These are phyloP conservation scores for Monascus purpureus DNA, from an alignment of 495 filamentous ascomycete genomes.

Conservation along the genomic window DNA sequence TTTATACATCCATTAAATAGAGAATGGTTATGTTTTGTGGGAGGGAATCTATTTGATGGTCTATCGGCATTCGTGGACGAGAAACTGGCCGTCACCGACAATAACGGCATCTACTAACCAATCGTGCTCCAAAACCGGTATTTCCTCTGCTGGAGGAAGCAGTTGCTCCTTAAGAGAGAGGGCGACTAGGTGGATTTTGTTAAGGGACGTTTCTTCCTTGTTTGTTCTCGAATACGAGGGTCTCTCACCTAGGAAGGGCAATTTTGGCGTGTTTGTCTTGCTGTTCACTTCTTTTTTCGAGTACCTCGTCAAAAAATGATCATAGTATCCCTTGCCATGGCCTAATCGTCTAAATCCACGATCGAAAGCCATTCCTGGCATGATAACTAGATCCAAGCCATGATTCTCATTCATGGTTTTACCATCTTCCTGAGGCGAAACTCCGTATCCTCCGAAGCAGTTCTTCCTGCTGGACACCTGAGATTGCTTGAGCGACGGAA, in stretches of 20 bases:
- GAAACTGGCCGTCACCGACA: slow-evolving; percentile 38
- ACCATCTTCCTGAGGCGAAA: slow-evolving; percentile 4
- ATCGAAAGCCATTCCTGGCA: slow-evolving; percentile 94
- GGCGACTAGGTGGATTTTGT: slow-evolving; percentile 44
- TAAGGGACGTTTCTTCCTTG: slow-evolving; percentile 1
- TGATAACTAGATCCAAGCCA: slow-evolving; percentile 72
- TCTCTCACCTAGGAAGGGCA: slow-evolving; percentile 52
- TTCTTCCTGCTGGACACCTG: slow-evolving; percentile 51
- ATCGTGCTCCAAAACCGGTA: slow-evolving; percentile 56
- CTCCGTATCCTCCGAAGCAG: slow-evolving; percentile 43
- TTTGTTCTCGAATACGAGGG: background rate
- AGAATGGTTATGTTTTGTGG: background rate
- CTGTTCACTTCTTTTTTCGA: slow-evolving; percentile 26
- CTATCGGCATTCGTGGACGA: slow-evolving; percentile 16
- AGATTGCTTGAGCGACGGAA: slow-evolving; percentile 57
- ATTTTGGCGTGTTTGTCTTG: slow-evolving; percentile 26
- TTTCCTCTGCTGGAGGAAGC: slow-evolving; percentile 40
- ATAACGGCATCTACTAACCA: slow-evolving; percentile 54
- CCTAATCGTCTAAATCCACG: slow-evolving; percentile 59
- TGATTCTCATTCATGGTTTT: slow-evolving; percentile 20
- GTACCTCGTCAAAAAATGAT: slow-evolving; percentile 74
- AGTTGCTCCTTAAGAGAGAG: slow-evolving; percentile 82
- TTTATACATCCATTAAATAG: slow-evolving; percentile 2
- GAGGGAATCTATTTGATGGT: slow-evolving; percentile 4
- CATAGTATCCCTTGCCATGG: slow-evolving; percentile 96